Evolutionary conservation across 1,284 basidiomycete genomes (phyloP).

Genomic region (Exobasidium rhododendri): DNA sequence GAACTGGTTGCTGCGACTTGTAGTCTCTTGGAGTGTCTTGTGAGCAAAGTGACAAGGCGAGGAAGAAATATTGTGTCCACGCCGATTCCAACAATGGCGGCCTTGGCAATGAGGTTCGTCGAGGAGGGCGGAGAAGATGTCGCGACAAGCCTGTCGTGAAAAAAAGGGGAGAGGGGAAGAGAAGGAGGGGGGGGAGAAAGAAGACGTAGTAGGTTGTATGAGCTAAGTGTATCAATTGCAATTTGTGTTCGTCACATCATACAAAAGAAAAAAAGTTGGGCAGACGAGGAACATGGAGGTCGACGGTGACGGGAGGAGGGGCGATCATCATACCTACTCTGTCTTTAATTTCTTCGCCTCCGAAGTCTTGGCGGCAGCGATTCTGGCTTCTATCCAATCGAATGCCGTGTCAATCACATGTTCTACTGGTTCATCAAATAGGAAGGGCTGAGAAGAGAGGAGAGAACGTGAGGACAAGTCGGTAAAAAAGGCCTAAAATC

Average conservation of each 20-base stretch:
- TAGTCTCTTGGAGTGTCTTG: constrained; percentile 11
- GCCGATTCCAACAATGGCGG: constrained; percentile 43
- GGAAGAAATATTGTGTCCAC: constrained; percentile 42
- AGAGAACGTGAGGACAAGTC: constrained; percentile 47
- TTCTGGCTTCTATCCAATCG: constrained; percentile 57
- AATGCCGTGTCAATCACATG: constrained; percentile 58
- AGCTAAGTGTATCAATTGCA: too few species aligned
- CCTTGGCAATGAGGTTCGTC: neutral
- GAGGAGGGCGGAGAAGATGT: neutral
- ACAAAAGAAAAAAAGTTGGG: too few species aligned
- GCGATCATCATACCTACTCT: constrained; percentile 16
- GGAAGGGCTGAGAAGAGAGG: constrained; percentile 26
- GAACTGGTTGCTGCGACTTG: neutral
- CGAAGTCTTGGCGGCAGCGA: neutral
- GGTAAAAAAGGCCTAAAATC: constrained; percentile 62
- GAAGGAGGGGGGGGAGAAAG: neutral
- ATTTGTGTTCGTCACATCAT: too few species aligned
- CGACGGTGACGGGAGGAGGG: too few species aligned
- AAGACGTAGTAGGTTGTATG: too few species aligned
- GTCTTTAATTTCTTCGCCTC: constrained; percentile 2
- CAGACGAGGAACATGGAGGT: too few species aligned
- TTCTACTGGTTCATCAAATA: constrained; percentile 57
- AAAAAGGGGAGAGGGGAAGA: neutral
- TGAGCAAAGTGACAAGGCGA: constrained; percentile 27
- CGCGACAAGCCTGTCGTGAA: neutral